A percentile compares a stretch with the other conserved stretches of the same genome.
Evolutionary conservation across 768 basidiomycete genomes (phyloP).

Genomic region (Amanita pallidorosea): DNA sequence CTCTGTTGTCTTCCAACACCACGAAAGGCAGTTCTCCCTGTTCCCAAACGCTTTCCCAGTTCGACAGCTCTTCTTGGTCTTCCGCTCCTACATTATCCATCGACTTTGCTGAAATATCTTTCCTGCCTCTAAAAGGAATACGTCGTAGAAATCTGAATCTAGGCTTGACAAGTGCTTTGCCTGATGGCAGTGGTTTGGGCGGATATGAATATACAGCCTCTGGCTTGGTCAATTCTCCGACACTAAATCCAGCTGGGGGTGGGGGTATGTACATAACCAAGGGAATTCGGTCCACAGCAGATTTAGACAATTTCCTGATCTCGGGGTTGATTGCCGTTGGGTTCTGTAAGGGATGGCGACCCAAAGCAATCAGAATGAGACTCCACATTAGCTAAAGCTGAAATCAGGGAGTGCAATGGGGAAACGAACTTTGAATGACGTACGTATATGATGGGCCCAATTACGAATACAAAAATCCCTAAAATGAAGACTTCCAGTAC

Average conservation of each 20-base stretch:
- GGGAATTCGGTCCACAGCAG: constrained; percentile 69
- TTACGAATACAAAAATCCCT: constrained; percentile 65
- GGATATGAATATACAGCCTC: constrained; percentile 50
- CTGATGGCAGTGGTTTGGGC: constrained; percentile 30
- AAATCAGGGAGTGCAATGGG: neutral
- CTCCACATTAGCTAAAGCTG: constrained; percentile 60
- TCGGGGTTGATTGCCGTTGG: constrained; percentile 69
- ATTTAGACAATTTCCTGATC: constrained; percentile 61
- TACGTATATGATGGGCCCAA: constrained; percentile 74
- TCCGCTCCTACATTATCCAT: constrained; percentile 5
- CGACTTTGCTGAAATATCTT: constrained; percentile 1
- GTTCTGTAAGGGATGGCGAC: constrained; percentile 70
- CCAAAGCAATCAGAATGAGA: constrained; percentile 66
- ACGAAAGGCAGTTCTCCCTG: constrained; percentile 72
- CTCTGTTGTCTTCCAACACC: constrained; percentile 70
- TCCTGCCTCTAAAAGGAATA: constrained; percentile 12
- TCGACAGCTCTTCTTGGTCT: constrained; percentile 17
- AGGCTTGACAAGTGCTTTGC: constrained; percentile 21
- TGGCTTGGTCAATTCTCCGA: constrained; percentile 22
- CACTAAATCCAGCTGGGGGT: constrained; percentile 37
- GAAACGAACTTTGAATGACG: constrained; percentile 17
- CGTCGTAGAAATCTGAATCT: constrained; percentile 45
- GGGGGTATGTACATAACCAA: constrained; percentile 81
- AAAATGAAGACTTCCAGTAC: constrained; percentile 59
- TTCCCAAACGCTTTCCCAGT: constrained; percentile 78